Conservation (phyloP, 495 filamentous ascomycete species). For the Trichoderma asperelloides region DNA sequence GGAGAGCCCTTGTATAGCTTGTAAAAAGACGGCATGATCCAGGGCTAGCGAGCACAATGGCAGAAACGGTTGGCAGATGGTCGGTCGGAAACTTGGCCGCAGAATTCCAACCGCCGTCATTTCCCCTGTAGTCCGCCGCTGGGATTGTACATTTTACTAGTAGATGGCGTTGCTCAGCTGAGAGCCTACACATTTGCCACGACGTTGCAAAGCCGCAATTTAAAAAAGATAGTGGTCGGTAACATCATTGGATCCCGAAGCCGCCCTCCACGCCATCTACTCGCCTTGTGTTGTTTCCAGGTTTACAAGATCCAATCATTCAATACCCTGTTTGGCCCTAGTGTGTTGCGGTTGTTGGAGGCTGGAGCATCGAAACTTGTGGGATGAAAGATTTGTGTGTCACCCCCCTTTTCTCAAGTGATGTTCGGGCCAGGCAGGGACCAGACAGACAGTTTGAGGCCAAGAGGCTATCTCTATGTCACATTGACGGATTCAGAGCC, state of each 20-base stretch:
- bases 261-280: neutral
- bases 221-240: neutral
- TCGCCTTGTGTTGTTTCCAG: neutral
- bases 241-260: neutral
- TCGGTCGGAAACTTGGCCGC: neutral
- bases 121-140: neutral
- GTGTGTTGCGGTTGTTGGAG: neutral
- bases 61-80: neutral
- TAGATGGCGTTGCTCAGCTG: conserved; percentile 1
- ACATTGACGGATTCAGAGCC: conserved; percentile 1
- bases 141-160: neutral
- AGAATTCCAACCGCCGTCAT: neutral
- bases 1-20: neutral
- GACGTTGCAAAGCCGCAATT: neutral
- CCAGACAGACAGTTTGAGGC: neutral
- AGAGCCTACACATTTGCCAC: neutral
- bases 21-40: neutral
- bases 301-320: conserved; percentile 1
- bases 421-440: neutral
- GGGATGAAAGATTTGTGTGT: neutral
- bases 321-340: neutral
- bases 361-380: neutral
- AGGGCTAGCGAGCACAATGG: neutral
- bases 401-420: neutral
- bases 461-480: neutral